Conservation (phyloP, 2,329 filamentous ascomycete genomes). For the Fusarium acutatum region DNA sequence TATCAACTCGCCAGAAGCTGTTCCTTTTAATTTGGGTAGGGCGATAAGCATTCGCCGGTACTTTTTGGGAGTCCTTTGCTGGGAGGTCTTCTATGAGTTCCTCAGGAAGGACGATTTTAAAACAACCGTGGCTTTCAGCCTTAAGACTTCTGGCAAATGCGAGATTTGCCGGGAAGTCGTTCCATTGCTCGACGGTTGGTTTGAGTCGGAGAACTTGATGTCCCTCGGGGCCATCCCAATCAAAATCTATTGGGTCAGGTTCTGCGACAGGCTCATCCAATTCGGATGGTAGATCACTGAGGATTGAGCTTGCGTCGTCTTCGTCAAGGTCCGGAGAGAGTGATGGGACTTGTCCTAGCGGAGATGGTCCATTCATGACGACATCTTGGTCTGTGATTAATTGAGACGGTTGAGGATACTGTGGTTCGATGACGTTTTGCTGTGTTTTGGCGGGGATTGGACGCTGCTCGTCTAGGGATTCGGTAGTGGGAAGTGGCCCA, state of each 20-base stretch:
- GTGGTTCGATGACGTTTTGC: constrained; percentile 30
- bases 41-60: constrained; percentile 49
- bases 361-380: neutral
- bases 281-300: constrained; percentile 35
- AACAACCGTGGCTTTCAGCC: constrained; percentile 49
- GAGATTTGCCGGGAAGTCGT: constrained; percentile 49
- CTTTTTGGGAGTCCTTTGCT: constrained; percentile 42
- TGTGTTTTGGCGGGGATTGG: constrained; percentile 25
- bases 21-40: constrained; percentile 47
- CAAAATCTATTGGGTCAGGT: constrained; percentile 44
- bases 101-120: constrained; percentile 49
- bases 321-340: constrained; percentile 7
- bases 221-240: constrained; percentile 45
- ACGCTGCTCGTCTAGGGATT: constrained; percentile 22
- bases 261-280: constrained; percentile 35
- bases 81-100: constrained; percentile 45
- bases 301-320: constrained; percentile 35
- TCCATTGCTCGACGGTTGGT: constrained; percentile 48
- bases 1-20: constrained; percentile 50
- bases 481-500: constrained; percentile 9
- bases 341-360: neutral
- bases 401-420: constrained; percentile 10
- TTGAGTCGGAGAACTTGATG: constrained; percentile 47
- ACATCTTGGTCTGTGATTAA: neutral
- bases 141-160: constrained; percentile 44